These are phyloP conservation scores for Lentinula raphanica DNA, from an alignment of 768 basidiomycete species.

Conservation along the genomic window DNA sequence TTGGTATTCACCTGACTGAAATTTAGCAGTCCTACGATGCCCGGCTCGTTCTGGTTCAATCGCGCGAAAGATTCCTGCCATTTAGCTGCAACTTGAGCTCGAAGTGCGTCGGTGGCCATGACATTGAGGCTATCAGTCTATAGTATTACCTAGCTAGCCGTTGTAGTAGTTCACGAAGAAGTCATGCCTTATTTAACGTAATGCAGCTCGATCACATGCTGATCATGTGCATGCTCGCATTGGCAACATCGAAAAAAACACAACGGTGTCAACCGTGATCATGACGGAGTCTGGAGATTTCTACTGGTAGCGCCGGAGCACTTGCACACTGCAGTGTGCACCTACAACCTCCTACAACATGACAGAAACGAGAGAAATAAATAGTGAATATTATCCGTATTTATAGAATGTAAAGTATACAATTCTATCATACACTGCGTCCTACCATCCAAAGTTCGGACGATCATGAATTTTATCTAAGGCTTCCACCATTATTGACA, in stretches of 20 bases:
- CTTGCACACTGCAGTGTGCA: too few relatives aligned
- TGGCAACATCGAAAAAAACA: too few relatives aligned
- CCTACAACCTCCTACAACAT: too few relatives aligned
- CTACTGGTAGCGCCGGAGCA: too few relatives aligned
- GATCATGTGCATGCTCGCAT: too few relatives aligned
- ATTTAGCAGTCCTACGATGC: constrained; percentile 58
- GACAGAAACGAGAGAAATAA: neutral
- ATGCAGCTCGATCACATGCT: too few relatives aligned
- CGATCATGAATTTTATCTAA: neutral
- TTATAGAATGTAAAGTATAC: neutral
- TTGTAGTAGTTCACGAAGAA: too few relatives aligned
- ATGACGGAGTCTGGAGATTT: too few relatives aligned
- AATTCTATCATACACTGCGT: neutral
- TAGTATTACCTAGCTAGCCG: too few relatives aligned
- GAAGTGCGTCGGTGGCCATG: constrained; percentile 61
- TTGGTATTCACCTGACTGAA: constrained; percentile 51
- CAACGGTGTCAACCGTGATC: too few relatives aligned
- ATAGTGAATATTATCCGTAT: neutral
- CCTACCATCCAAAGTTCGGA: neutral
- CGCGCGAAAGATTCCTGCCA: constrained; percentile 70
- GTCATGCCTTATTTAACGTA: too few relatives aligned
- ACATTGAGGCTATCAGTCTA: too few relatives aligned
- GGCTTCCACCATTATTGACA: neutral
- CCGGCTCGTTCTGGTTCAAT: constrained; percentile 52
- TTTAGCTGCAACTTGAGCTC: constrained; percentile 59